A percentile compares a stretch with the other conserved stretches of the same genome.
phyloP scores from a whole-genome alignment of 2,329 filamentous ascomycete genomes.

The Paecilomyces formosus region DNA sequence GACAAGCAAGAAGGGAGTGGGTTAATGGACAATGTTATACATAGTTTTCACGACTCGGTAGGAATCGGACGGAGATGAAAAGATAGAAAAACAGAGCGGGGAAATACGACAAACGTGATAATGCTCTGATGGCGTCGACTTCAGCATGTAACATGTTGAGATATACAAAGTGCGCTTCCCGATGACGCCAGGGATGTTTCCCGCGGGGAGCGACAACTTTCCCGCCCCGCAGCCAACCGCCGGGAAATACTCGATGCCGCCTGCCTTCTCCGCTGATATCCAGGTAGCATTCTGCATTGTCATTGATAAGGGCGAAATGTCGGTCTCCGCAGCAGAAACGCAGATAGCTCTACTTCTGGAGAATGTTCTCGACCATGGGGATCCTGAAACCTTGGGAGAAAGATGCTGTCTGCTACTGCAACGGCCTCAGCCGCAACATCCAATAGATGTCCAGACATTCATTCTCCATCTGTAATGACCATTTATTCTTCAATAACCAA shows the following conservation, averaged over 20 bases:
- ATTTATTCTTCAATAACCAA: slow-evolving; percentile 31
- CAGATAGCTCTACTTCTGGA: background rate
- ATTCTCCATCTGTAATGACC: background rate
- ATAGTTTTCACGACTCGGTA: background rate
- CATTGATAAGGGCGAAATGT: background rate
- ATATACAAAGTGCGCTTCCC: slow-evolving; percentile 19
- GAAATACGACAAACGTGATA: slow-evolving; percentile 1
- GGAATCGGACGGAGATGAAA: background rate
- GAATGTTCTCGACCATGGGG: background rate
- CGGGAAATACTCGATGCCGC: background rate
- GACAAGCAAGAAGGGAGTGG: slow-evolving; percentile 6
- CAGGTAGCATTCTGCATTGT: background rate
- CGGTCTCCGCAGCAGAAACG: background rate
- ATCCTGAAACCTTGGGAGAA: background rate
- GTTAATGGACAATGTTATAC: background rate
- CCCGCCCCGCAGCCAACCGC: slow-evolving; percentile 16
- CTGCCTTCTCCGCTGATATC: background rate
- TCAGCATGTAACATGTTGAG: slow-evolving; percentile 12
- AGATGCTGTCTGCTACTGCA: background rate
- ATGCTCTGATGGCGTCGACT: background rate
- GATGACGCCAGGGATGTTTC: slow-evolving; percentile 11
- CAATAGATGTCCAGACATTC: background rate
- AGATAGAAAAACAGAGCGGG: background rate
- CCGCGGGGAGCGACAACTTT: slow-evolving; percentile 29
- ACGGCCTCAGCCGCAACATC: background rate